Base-by-base conservation (phyloP, 768 basidiomycete species). In the Mycena rebaudengoi region DNA sequence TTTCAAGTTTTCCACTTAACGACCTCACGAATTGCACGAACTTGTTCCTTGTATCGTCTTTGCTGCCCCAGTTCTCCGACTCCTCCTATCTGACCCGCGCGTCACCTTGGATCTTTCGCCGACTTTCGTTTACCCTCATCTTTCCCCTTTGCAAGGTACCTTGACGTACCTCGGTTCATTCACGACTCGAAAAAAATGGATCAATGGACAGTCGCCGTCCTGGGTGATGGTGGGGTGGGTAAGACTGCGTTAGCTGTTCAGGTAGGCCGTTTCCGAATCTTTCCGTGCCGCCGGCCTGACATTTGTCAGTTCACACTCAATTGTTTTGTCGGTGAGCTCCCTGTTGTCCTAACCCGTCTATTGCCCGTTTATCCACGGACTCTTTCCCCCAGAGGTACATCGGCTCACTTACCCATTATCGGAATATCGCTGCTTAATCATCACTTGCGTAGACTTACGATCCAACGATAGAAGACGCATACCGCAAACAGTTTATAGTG, bases 381-480 rank as follows among this genome's bases (percentile, higher is more conserved):
- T 49, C 28, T 48, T 21, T 35, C 14, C 21, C 16, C 16, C 45
- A 67, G 66, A 67, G 66, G 66, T 67, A 50, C 33, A 62, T 64
- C 72, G 44, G 68, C 64, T 61, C 28, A 39, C 60, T 62, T 26
- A 69, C 43, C 52, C 66, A 46, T 54, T 26, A 4, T 39, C 59
- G 14, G n/a, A n/a, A n/a, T n/a, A n/a, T n/a, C n/a, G n/a, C n/a
- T n/a, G n/a, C n/a, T n/a, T n/a, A n/a, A n/a, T n/a, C n/a, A n/a
- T n/a, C n/a, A n/a, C n/a, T n/a, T n/a, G n/a, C n/a, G 4, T 68
- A 97, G 94, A 95, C 95, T 53, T 98, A 98, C 78, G 96, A 98
- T 82, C 96, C 96, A 60, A 98, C 96, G 70, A 98, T 98, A 87
- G 96, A 98, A 80, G 96, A 98, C 76, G 95, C 95, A 66, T 98